phyloP scores from a whole-genome alignment of 2,329 filamentous ascomycete genomes.

The Grosmannia clavigera region DNA sequence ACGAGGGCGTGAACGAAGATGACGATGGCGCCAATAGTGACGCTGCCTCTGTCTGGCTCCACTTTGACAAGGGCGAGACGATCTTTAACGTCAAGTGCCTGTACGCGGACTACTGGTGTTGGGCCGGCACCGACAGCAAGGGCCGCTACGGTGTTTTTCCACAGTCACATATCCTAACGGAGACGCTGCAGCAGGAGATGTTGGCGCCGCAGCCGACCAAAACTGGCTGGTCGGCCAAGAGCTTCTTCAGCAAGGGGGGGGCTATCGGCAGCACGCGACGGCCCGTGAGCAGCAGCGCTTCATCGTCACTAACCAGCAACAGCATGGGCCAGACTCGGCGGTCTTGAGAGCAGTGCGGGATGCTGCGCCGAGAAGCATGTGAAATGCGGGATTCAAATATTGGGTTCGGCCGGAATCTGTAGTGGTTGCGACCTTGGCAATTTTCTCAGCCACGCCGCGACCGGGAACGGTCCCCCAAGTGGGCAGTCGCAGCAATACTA shows the following conservation, averaged over 20 bases:
- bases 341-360: not conserved
- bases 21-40: constrained; percentile 11
- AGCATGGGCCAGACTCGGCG: constrained; percentile 9
- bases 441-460: not conserved
- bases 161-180: constrained; percentile 11
- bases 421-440: not conserved
- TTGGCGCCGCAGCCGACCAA: constrained; percentile 3
- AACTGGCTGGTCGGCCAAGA: constrained; percentile 7
- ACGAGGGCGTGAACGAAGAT: constrained; percentile 12
- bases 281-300: constrained; percentile 9
- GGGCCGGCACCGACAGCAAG: constrained; percentile 22
- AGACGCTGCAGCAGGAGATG: constrained; percentile 10
- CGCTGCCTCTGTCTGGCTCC: constrained; percentile 35
- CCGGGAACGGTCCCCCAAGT: not conserved
- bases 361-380: not conserved
- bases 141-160: constrained; percentile 23
- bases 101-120: constrained; percentile 23
- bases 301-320: constrained; percentile 7
- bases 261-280: not conserved
- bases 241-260: constrained; percentile 7
- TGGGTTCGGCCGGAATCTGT: not conserved
- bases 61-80: constrained; percentile 52
- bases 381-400: not conserved
- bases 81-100: constrained; percentile 49
- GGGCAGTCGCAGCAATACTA: not conserved